Evolutionary conservation across 352 stramenopile species (phyloP).

Genomic region (Pythium pectinolyticum): DNA sequence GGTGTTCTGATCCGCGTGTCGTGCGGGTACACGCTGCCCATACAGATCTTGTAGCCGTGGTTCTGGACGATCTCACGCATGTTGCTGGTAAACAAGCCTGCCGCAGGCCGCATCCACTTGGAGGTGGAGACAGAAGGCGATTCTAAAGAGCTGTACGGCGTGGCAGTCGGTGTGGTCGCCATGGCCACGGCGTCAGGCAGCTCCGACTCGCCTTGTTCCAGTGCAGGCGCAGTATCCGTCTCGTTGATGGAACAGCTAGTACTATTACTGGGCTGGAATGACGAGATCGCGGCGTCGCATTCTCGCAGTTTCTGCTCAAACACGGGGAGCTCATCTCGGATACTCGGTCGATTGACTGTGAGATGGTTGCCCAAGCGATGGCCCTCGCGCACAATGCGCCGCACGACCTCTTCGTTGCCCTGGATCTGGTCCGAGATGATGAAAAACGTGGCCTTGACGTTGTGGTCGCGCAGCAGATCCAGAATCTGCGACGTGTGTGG

Average conservation of each 20-base stretch:
- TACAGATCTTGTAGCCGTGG: constrained; percentile 83
- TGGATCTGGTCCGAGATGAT: constrained; percentile 76
- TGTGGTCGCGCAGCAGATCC: constrained; percentile 63
- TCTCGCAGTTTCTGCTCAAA: constrained; percentile 84
- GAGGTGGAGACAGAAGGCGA: neutral
- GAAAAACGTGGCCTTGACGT: constrained; percentile 82
- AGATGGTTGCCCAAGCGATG: constrained; percentile 81
- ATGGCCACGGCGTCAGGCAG: neutral
- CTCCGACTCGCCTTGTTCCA: neutral
- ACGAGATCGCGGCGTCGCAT: constrained; percentile 63
- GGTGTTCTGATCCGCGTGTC: constrained; percentile 82
- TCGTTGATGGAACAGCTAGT: too few relatives aligned
- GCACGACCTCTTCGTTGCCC: constrained; percentile 65
- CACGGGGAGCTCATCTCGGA: constrained; percentile 74
- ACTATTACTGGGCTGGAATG: too few relatives aligned
- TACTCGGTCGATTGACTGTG: constrained; percentile 74
- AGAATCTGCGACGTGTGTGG: constrained; percentile 63
- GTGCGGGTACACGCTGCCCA: constrained; percentile 86
- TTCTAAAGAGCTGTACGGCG: neutral
- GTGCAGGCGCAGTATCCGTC: too few relatives aligned
- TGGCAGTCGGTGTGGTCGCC: constrained; percentile 24
- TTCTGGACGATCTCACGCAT: constrained; percentile 72
- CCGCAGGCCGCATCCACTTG: constrained; percentile 83
- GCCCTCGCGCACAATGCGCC: constrained; percentile 76
- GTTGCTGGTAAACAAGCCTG: constrained; percentile 79